Evolutionary conservation across 192 early-diverging fungal genomes (phyloP).

Genomic region (Obelidium mucronatum): DNA sequence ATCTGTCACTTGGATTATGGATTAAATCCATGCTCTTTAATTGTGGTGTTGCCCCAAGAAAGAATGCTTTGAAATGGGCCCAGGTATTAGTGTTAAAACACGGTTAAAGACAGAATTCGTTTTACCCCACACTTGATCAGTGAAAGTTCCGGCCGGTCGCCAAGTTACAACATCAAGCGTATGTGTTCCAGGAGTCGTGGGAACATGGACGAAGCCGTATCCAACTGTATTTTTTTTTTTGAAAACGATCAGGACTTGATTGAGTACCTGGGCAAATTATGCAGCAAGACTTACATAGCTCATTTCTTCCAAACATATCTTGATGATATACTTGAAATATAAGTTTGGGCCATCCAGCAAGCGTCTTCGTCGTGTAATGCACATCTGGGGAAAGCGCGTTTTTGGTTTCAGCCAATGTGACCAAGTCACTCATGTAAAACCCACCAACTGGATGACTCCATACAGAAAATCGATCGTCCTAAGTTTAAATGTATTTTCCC

Average conservation of each 20-base stretch:
- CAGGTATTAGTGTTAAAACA: too few relatives aligned
- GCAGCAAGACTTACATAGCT: constrained; percentile 59
- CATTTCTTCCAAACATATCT: constrained; percentile 60
- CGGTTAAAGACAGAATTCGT: too few relatives aligned
- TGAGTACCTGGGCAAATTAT: too few relatives aligned
- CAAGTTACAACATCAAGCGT: constrained; percentile 55
- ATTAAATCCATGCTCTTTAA: constrained; percentile 56
- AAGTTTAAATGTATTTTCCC: neutral
- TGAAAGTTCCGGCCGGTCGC: constrained; percentile 54
- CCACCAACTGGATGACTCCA: constrained; percentile 68
- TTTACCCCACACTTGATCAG: constrained; percentile 54
- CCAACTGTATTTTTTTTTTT: constrained; percentile 49
- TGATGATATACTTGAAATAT: constrained; percentile 60
- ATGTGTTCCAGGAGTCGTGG: constrained; percentile 60
- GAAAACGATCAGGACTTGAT: neutral
- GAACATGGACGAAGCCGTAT: constrained; percentile 63
- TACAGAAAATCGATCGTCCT: constrained; percentile 55
- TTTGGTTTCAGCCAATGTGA: too few relatives aligned
- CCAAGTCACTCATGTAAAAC: too few relatives aligned
- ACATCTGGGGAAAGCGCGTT: too few relatives aligned
- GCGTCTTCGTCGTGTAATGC: constrained; percentile 59
- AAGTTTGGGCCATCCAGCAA: constrained; percentile 64
- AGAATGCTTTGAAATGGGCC: constrained; percentile 42
- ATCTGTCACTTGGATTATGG: constrained; percentile 58
- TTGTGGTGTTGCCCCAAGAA: constrained; percentile 57